Conservation (phyloP, 2,329 filamentous ascomycete species). For the Scedosporium dehoogii region DNA sequence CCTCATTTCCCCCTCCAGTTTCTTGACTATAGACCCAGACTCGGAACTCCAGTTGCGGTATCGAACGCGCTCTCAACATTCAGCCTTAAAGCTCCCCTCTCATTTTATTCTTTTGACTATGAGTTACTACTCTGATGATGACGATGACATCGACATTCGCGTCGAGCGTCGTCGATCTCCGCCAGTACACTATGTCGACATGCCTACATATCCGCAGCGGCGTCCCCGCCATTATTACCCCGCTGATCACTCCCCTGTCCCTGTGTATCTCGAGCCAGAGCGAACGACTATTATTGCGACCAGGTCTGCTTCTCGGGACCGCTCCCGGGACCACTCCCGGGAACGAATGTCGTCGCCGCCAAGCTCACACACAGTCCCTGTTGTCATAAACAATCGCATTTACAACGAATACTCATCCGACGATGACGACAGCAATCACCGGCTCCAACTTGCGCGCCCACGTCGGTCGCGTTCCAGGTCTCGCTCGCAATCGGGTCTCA, state of each 20-base stretch:
- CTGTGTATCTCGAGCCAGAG: conserved; percentile 34
- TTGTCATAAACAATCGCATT: conserved; percentile 50
- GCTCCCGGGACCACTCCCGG: conserved; percentile 30
- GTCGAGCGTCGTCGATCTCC: conserved; percentile 32
- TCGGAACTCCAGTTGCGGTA: no score
- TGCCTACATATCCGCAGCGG: conserved; percentile 19
- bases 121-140: conserved; percentile 35
- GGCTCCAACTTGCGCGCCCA: conserved; percentile 18
- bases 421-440: conserved; percentile 25
- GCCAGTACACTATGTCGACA: conserved; percentile 34
- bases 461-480: conserved; percentile 25
- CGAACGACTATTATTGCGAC: conserved; percentile 27
- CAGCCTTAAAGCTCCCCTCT: background rate
- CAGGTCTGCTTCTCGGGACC: conserved; percentile 17
- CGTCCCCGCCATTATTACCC: conserved; percentile 31
- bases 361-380: conserved; percentile 26
- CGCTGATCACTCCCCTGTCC: conserved; percentile 24
- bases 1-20: background rate
- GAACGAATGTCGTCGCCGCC: conserved; percentile 35
- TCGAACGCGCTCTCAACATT: background rate
- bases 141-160: conserved; percentile 46
- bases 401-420: conserved; percentile 39
- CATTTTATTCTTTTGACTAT: conserved; percentile 16
- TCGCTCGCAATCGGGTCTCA: conserved; percentile 23
- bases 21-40: no score